Conservation (phyloP, 768 basidiomycete genomes). For the Lepiota subincarnata region DNA sequence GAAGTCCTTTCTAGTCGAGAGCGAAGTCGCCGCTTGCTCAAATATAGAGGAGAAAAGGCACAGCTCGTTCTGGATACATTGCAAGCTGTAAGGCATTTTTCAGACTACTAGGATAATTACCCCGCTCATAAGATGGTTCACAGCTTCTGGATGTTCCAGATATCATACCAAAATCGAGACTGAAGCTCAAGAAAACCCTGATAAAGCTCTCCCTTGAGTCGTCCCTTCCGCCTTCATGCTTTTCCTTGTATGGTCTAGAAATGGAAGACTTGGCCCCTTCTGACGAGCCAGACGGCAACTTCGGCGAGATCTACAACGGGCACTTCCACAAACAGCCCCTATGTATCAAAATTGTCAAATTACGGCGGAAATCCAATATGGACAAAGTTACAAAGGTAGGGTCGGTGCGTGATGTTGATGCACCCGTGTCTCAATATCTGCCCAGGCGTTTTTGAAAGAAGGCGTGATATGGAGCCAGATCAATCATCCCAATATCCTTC, state of each 20-base stretch:
- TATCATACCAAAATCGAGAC: neutral
- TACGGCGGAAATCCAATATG: constrained; percentile 20
- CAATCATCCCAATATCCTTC: constrained; percentile 26
- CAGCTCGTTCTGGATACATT: constrained; percentile 9
- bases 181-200: constrained; percentile 1
- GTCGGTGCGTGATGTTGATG: constrained; percentile 8
- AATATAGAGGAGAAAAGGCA: constrained; percentile 1
- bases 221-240: constrained; percentile 2
- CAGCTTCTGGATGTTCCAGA: constrained; percentile 9
- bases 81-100: constrained; percentile 6
- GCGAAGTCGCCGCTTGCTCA: neutral
- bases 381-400: constrained; percentile 13
- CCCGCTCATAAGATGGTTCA: neutral
- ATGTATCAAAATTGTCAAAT: constrained; percentile 17
- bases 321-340: constrained; percentile 12
- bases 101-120: neutral
- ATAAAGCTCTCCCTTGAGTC: constrained; percentile 3
- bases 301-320: constrained; percentile 20
- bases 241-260: neutral
- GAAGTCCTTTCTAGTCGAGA: constrained; percentile 2
- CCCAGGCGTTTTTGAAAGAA: constrained; percentile 25
- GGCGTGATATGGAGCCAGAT: constrained; percentile 25
- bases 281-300: constrained; percentile 15
- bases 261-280: constrained; percentile 12
- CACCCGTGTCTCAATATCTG: neutral